Conservation (phyloP, 1,284 basidiomycete species). For the Heterobasidion parviporum region DNA sequence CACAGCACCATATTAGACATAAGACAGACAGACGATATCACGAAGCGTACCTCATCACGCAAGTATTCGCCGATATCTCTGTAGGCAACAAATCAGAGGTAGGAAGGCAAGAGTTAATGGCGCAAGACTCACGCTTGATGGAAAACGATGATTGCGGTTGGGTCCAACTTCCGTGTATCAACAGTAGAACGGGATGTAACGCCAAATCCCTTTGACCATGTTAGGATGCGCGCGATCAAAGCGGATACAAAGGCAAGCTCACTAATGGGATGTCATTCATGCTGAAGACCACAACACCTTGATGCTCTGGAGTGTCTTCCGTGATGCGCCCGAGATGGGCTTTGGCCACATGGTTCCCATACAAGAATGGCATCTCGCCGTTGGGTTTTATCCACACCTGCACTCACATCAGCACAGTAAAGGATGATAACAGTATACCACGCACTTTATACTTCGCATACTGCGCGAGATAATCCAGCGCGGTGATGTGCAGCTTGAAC, state of each 20-base stretch:
- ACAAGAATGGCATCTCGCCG: constrained; percentile 98
- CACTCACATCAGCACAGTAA: not conserved
- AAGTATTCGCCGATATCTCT: constrained; percentile 96
- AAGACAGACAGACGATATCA: not conserved
- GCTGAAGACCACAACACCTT: constrained; percentile 94
- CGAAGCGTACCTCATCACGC: constrained; percentile 73
- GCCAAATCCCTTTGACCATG: constrained; percentile 76
- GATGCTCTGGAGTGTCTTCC: constrained; percentile 98
- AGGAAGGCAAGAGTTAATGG: constrained; percentile 1
- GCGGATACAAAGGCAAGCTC: constrained; percentile 17
- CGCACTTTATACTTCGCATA: constrained; percentile 97
- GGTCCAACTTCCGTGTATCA: constrained; percentile 95
- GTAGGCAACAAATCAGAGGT: constrained; percentile 6
- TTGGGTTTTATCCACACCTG: constrained; percentile 99
- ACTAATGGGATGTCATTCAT: constrained; percentile 94
- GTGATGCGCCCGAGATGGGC: constrained; percentile 98
- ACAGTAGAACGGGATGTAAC: constrained; percentile 94
- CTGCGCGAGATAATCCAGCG: constrained; percentile 89
- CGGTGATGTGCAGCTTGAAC: constrained; percentile 95
- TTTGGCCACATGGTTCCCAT: constrained; percentile 98
- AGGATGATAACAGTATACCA: not conserved
- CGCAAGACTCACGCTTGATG: constrained; percentile 83
- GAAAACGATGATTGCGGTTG: constrained; percentile 97
- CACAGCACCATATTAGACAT: constrained; percentile 30
- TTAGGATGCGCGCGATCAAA: constrained; percentile 4